Percentiles rank a stretch among this genome's conserved stretches.
Evolutionary conservation across 1,139 yeast species (phyloP).

Genomic region (Hanseniaspora sp.): DNA sequence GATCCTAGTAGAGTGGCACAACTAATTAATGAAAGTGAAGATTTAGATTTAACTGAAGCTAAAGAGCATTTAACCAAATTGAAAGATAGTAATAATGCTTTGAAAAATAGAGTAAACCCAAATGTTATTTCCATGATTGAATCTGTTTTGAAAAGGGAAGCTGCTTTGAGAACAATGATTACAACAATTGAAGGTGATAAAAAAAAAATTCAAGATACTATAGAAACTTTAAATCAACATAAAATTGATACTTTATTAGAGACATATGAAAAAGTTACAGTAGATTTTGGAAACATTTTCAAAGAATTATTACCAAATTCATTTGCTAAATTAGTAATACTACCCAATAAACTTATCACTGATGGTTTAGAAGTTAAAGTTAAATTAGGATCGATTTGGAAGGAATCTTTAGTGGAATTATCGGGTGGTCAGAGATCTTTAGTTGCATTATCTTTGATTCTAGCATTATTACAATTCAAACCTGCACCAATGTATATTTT

Average conservation of each 20-base stretch:
- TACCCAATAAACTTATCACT: conserved; percentile 69
- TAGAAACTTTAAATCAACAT: conserved; percentile 73
- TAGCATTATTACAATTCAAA: conserved; percentile 83
- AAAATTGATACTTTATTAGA: conserved; percentile 71
- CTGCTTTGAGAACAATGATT: conserved; percentile 66
- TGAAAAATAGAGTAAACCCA: conserved; percentile 75
- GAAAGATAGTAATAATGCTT: conserved; percentile 53
- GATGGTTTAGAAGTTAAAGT: conserved; percentile 89
- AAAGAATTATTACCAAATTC: conserved; percentile 82
- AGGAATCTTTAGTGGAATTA: conserved; percentile 84
- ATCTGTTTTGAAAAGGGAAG: conserved; percentile 81
- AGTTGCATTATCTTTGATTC: conserved; percentile 78
- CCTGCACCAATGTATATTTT: conserved; percentile 98
- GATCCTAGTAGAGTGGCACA: background rate
- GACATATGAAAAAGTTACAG: conserved; percentile 77
- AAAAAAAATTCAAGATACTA: conserved; percentile 77
- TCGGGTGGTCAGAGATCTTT: conserved; percentile 96
- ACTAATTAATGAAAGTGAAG: conserved; percentile 29
- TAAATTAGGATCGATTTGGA: conserved; percentile 86
- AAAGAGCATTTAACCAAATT: conserved; percentile 44
- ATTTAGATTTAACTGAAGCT: conserved; percentile 52
- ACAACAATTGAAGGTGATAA: conserved; percentile 81
- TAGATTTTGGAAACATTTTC: conserved; percentile 87
- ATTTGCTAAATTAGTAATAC: conserved; percentile 77
- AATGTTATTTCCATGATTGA: conserved; percentile 84